phyloP scores from a whole-genome alignment of 108 stramenopile genomes.

The Skeletonema menzelii region DNA sequence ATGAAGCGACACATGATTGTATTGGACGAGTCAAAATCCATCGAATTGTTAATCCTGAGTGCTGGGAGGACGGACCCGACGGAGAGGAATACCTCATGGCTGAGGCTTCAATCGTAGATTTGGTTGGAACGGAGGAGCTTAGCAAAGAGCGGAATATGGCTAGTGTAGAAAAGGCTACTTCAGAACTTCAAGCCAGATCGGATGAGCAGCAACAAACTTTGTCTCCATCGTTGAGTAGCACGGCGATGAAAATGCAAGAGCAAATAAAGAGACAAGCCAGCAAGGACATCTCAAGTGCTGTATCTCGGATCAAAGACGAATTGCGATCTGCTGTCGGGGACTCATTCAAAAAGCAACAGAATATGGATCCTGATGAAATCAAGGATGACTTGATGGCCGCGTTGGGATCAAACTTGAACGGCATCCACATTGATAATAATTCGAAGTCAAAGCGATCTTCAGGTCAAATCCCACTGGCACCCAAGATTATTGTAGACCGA shows the following conservation, averaged over 20 bases:
- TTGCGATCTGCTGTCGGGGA: constrained; percentile 39
- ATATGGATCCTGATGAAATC: constrained; percentile 3
- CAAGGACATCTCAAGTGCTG: constrained; percentile 30
- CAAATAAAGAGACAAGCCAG: constrained; percentile 6
- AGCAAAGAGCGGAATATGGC: neutral
- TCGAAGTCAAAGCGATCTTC: neutral
- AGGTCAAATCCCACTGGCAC: constrained; percentile 21
- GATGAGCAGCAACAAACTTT: neutral
- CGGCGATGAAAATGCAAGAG: constrained; percentile 13
- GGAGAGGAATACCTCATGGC: constrained; percentile 46
- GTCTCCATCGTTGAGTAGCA: neutral
- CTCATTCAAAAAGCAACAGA: constrained; percentile 25
- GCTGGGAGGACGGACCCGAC: constrained; percentile 28
- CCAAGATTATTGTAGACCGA: constrained; percentile 21
- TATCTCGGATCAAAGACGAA: constrained; percentile 40
- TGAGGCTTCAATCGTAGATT: constrained; percentile 36
- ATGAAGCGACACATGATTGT: constrained; percentile 45
- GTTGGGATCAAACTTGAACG: neutral
- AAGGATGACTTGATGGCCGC: constrained; percentile 12
- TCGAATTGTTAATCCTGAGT: constrained; percentile 38
- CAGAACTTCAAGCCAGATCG: neutral
- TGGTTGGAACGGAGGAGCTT: constrained; percentile 16
- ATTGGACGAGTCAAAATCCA: constrained; percentile 39
- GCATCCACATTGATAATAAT: neutral
- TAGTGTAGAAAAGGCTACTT: neutral